Conservation (phyloP, 31 red algal genomes). For the Pterothamnion heteromorphum region DNA sequence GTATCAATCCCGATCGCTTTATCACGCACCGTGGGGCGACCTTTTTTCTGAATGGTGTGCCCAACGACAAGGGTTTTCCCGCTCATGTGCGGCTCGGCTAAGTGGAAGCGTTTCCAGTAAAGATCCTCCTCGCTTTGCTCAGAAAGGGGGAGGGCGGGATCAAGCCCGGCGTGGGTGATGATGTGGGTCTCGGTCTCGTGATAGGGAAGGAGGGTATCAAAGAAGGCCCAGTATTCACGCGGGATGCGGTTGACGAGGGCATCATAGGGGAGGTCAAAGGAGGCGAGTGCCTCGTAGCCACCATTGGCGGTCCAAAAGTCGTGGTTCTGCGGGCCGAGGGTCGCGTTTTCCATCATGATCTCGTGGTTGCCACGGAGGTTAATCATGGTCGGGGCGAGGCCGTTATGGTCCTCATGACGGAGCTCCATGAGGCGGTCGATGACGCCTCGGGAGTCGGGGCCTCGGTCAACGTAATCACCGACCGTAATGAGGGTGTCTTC, state of each 20-base stretch:
- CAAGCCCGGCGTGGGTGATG: background rate
- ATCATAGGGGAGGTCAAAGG: background rate
- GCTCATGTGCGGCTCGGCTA: background rate
- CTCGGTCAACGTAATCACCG: slow-evolving; percentile 89
- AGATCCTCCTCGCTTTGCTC: background rate
- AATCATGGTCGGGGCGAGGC: background rate
- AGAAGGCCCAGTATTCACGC: background rate
- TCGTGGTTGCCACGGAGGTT: background rate
- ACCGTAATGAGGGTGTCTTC: slow-evolving; percentile 82
- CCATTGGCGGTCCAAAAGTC: background rate
- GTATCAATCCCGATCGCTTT: background rate
- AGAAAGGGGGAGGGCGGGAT: background rate
- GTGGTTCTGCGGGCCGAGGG: background rate
- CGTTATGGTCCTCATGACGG: background rate
- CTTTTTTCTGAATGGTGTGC: background rate
- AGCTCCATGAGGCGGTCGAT: slow-evolving; percentile 43
- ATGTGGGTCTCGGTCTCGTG: background rate
- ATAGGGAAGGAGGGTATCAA: background rate
- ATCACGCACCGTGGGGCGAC: background rate
- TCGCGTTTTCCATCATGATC: background rate
- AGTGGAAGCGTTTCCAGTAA: background rate
- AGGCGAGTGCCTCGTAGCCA: background rate
- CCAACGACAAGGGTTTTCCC: background rate
- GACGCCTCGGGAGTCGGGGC: slow-evolving; percentile 82
- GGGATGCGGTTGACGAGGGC: background rate